Conservation (phyloP, 139 green algal genomes). For the Chlamydomonas urium region DNA sequence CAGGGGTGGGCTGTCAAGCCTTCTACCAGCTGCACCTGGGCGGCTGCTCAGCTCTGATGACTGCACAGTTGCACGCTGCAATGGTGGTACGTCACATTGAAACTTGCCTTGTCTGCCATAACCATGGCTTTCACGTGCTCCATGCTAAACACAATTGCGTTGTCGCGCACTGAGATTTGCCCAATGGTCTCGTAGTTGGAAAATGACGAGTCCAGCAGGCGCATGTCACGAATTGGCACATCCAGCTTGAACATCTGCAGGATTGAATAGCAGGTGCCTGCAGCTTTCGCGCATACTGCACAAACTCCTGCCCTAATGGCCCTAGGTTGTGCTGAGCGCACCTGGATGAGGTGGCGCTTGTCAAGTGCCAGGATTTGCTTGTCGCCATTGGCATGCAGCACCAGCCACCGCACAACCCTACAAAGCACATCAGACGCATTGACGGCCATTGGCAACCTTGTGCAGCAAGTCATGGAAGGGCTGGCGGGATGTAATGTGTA, state of each 20-base stretch:
- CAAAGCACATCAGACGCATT: no score
- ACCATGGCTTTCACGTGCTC: slow-evolving; percentile 80
- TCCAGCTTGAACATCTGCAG: slow-evolving; percentile 49
- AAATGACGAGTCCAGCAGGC: slow-evolving; percentile 67
- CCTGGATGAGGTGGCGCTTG: slow-evolving; percentile 73
- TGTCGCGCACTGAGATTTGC: slow-evolving; percentile 73
- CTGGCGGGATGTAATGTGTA: no score
- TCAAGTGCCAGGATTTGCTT: slow-evolving; percentile 45
- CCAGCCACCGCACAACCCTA: slow-evolving; percentile 27
- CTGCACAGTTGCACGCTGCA: no score
- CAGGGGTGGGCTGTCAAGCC: no score
- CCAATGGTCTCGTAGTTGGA: slow-evolving; percentile 38
- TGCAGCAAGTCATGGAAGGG: no score
- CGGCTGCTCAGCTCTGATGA: no score
- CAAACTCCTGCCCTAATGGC: not conserved
- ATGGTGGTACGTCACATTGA: no score
- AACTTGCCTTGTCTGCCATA: slow-evolving; percentile 58
- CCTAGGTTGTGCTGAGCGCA: not conserved
- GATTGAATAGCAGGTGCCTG: not conserved
- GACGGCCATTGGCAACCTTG: no score
- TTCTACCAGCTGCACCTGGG: no score
- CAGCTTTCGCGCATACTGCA: not conserved
- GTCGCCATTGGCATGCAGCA: slow-evolving; percentile 19
- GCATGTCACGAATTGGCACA: slow-evolving; percentile 80
- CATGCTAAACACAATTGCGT: slow-evolving; percentile 71